phyloP scores from a whole-genome alignment of 306 rosid genomes.

The Rosa persica region DNA sequence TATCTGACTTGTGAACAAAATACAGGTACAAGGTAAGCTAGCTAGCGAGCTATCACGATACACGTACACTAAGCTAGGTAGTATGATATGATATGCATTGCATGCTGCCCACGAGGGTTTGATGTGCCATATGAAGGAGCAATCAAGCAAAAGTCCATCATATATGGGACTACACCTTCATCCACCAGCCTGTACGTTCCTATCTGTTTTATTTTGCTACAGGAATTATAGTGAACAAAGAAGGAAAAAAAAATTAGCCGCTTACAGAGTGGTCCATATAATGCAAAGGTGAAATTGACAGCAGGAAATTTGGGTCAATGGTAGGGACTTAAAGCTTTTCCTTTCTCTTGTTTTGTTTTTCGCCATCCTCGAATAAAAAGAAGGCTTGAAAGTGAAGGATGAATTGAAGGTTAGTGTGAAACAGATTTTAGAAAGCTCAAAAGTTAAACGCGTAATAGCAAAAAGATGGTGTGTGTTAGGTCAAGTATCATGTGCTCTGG shows the following conservation, averaged over 20 bases:
- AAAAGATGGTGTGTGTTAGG: slow-evolving; percentile 27
- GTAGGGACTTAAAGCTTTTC: neutral
- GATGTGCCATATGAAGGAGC: neutral
- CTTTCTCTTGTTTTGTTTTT: neutral
- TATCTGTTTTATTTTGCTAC: neutral
- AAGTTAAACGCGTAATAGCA: neutral
- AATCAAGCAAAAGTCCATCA: neutral
- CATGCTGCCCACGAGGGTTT: neutral
- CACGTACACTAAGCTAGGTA: slow-evolving; percentile 4
- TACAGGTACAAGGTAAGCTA: neutral
- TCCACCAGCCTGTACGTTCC: slow-evolving; percentile 2
- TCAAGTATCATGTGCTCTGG: slow-evolving; percentile 34
- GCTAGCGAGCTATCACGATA: neutral
- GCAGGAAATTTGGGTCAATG: slow-evolving; percentile 2
- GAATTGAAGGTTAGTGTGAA: slow-evolving; percentile 9
- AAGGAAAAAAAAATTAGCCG: neutral
- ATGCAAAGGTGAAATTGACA: slow-evolving; percentile 17
- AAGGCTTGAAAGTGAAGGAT: slow-evolving; percentile 34
- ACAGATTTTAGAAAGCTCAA: neutral
- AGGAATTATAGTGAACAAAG: neutral
- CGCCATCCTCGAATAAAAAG: slow-evolving; percentile 13
- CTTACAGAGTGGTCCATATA: slow-evolving; percentile 7
- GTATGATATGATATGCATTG: neutral
- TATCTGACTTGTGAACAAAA: neutral
- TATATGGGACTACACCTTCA: neutral